Base-by-base conservation (phyloP, 352 stramenopile species). In the Albugo candida region DNA sequence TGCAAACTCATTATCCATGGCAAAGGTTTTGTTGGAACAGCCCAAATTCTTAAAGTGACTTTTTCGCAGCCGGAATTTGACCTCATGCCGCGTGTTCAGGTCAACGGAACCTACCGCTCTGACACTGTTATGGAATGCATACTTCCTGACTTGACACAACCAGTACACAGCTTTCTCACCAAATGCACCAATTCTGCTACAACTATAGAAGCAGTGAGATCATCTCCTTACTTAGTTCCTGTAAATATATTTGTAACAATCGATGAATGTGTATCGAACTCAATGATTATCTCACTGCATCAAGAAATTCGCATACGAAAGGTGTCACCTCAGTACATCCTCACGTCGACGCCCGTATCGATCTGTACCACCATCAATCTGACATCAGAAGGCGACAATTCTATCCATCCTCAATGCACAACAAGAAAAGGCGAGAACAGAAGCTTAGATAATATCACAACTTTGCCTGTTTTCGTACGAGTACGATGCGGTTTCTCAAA, bases 241-340 rank as follows among this genome's bases (percentile, higher is more conserved):
- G 45, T 80, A 5, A 58, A 56, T 4, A 58, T 83, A n/a, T 63
- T 81, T 44, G 68, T 83, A 13, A 60, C 81, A 20, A 14, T 83
- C 13, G 64, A 81, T 31, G 63, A 82, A 2, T 48, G 47, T 10
- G 46, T 67, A 41, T 84, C 72, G 11, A 82, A 84, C 44, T 38
- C 52, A 13, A 45, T 84, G 5, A 41, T 51, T 13, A 69, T 79
- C 35, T 41, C 52, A 13, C 36, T 84, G 39, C 69, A 84, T 27
- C 69, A 79, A 36, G 56, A 58, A 14, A 55, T 84, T 34, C 44
- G 60, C 4, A 48, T 84, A 12, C 54, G 61, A 14, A 68, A 63
- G 19, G 56, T 84, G 48, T 51, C 59, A 38, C 72, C 72, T 20
- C 65, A 79, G 44, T 67, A 69, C 41, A 59, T 84, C 46, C 54